These are phyloP conservation scores for Arthromyces matolae DNA, from an alignment of 768 basidiomycete species.

Conservation along the genomic window DNA sequence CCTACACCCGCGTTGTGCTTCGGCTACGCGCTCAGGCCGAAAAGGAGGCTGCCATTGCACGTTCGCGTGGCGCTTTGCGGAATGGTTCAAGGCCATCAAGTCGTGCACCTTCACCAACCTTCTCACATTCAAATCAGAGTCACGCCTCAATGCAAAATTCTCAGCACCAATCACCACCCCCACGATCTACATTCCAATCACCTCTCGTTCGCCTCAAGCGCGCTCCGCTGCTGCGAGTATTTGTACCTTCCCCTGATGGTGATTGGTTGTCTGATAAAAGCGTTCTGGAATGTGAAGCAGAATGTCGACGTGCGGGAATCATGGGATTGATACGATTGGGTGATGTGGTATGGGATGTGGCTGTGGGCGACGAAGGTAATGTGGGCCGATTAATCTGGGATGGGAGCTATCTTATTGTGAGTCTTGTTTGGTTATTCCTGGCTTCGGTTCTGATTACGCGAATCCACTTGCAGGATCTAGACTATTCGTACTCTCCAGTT, in stretches of 20 bases:
- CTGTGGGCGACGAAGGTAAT: slow-evolving; percentile 83
- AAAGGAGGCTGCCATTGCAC: slow-evolving; percentile 35
- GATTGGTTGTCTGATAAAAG: slow-evolving; percentile 83
- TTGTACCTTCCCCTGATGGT: slow-evolving; percentile 83
- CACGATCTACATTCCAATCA: slow-evolving; percentile 46
- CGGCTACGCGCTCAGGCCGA: slow-evolving; percentile 80
- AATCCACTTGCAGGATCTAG: slow-evolving; percentile 59
- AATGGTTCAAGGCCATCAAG: slow-evolving; percentile 46
- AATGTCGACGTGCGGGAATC: slow-evolving; percentile 69
- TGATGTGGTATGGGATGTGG: slow-evolving; percentile 85
- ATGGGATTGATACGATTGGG: slow-evolving; percentile 61
- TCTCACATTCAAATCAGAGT: slow-evolving; percentile 41
- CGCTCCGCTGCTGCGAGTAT: slow-evolving; percentile 75
- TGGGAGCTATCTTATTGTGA: slow-evolving; percentile 80
- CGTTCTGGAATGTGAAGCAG: slow-evolving; percentile 78
- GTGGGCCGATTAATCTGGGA: slow-evolving; percentile 84
- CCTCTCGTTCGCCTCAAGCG: slow-evolving; percentile 69
- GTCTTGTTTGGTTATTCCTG: slow-evolving; percentile 29
- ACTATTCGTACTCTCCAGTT: slow-evolving; percentile 72
- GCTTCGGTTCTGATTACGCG: slow-evolving; percentile 5
- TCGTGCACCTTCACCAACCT: slow-evolving; percentile 65
- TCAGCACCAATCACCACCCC: slow-evolving; percentile 1
- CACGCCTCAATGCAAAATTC: slow-evolving; percentile 15
- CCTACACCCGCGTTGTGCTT: slow-evolving; percentile 78
- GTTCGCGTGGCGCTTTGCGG: slow-evolving; percentile 18